Evolutionary conservation across 1,284 basidiomycete genomes (phyloP).

Genomic region (Naganishia albida): DNA sequence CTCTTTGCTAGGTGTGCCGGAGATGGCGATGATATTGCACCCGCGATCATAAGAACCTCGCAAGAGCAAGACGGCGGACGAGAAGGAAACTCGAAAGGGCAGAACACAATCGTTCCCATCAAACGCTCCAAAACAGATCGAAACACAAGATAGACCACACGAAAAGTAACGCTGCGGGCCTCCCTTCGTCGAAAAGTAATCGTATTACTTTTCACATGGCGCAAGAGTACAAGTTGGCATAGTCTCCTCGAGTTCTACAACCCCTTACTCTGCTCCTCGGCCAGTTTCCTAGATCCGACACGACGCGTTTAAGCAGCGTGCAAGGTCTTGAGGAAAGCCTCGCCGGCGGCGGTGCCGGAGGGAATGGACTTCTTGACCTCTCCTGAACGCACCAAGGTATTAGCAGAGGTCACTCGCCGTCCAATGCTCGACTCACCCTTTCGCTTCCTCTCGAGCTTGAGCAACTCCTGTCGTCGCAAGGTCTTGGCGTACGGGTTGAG

Average conservation of each 20-base stretch:
- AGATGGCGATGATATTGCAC: no score
- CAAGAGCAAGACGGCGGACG: no score
- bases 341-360: conserved; percentile 63
- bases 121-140: no score
- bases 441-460: conserved; percentile 52
- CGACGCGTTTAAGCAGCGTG: conserved; percentile 69
- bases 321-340: conserved; percentile 83
- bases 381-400: conserved; percentile 21
- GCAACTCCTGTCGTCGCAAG: conserved; percentile 78
- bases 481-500: conserved; percentile 99
- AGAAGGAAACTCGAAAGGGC: no score
- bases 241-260: conserved; percentile 2
- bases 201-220: conserved; percentile 15
- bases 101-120: no score
- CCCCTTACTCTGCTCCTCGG: conserved; percentile 5
- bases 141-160: no score
- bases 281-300: conserved; percentile 17
- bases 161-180: no score
- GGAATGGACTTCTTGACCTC: conserved; percentile 51
- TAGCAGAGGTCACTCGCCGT: no score
- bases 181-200: neutral
- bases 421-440: conserved; percentile 42
- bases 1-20: no score
- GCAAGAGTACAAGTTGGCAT: conserved; percentile 8
- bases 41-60: no score